phyloP scores from a whole-genome alignment of 2,329 filamentous ascomycete species.

The Apiospora marii region DNA sequence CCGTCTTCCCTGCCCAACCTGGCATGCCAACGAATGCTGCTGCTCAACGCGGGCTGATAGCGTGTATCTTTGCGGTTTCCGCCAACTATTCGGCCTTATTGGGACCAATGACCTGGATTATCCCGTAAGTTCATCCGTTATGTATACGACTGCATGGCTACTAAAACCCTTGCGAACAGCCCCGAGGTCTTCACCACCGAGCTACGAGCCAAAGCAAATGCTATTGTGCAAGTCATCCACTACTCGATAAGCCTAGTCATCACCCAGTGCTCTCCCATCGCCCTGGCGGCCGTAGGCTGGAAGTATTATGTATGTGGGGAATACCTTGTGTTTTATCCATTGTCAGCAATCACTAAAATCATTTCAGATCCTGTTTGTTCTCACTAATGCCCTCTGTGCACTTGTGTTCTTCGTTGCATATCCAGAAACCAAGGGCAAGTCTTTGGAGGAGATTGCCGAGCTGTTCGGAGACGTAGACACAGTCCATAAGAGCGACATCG shows the following conservation, averaged over 20 bases:
- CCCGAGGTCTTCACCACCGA: conserved; percentile 52
- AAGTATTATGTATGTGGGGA: conserved; percentile 47
- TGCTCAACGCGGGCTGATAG: conserved; percentile 48
- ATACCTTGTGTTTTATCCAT: too few species aligned
- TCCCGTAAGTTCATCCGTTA: conserved; percentile 42
- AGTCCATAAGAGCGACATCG: neutral
- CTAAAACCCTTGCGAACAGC: conserved; percentile 29
- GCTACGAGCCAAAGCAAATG: conserved; percentile 50
- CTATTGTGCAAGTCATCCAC: conserved; percentile 50
- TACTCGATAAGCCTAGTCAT: conserved; percentile 51
- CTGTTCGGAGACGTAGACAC: conserved; percentile 47
- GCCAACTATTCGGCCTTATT: conserved; percentile 47
- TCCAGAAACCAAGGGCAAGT: conserved; percentile 51
- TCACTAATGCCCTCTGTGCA: conserved; percentile 48
- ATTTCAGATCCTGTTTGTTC: conserved; percentile 38
- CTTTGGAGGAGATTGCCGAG: conserved; percentile 49
- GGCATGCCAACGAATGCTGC: conserved; percentile 47
- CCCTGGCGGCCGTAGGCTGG: conserved; percentile 48
- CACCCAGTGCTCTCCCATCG: conserved; percentile 51
- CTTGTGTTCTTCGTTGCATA: conserved; percentile 46
- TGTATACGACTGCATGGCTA: neutral
- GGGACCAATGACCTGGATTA: conserved; percentile 52
- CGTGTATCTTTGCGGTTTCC: conserved; percentile 51
- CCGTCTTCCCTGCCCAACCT: conserved; percentile 45
- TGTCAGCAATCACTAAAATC: neutral